phyloP scores from a whole-genome alignment of 2,329 filamentous ascomycete species.

The Colletotrichum melonis region DNA sequence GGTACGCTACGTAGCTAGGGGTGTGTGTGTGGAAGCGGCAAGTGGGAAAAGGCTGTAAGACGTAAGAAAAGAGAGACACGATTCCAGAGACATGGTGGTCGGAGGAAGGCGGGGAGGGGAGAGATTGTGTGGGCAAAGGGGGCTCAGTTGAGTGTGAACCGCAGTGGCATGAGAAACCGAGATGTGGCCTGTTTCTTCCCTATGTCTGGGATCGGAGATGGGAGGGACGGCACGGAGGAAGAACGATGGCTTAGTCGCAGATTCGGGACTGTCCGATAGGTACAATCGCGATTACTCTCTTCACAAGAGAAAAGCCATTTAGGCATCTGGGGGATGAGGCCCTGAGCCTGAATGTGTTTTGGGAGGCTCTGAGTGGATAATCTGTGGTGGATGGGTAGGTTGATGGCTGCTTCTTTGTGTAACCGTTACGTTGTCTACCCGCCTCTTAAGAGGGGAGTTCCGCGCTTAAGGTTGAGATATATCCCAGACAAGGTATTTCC shows the following conservation, averaged over 20 bases:
- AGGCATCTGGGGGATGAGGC: neutral
- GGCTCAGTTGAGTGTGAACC: neutral
- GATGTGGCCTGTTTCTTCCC: neutral
- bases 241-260: neutral
- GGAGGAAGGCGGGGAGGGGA: neutral
- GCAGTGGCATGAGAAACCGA: neutral
- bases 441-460: neutral
- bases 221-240: neutral
- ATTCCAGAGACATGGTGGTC: slow-evolving; percentile 6
- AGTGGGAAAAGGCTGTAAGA: neutral
- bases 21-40: neutral
- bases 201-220: slow-evolving; percentile 22
- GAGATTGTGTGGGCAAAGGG: neutral
- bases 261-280: slow-evolving; percentile 5
- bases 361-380: neutral
- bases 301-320: neutral
- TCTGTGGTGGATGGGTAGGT: neutral
- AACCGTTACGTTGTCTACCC: neutral
- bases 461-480: neutral
- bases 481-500: neutral
- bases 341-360: neutral
- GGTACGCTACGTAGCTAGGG: neutral
- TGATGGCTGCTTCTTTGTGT: neutral
- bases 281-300: neutral
- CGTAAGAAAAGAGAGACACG: neutral